Conservation (phyloP, 257 asterid species). For the Marsdenia floribunda region DNA sequence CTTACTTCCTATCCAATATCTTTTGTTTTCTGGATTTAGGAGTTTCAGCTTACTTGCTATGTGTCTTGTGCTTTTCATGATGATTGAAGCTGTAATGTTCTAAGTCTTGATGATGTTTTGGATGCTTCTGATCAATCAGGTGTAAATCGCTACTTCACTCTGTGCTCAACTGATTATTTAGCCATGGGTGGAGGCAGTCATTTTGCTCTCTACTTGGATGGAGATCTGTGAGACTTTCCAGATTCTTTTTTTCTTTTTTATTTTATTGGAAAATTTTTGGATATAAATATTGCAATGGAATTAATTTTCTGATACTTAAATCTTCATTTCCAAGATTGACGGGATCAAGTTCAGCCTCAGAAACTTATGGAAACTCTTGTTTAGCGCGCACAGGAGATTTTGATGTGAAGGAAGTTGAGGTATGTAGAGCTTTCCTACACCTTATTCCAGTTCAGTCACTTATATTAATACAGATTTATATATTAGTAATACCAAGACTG, state of each 20-base stretch:
- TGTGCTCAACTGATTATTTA: slow-evolving; percentile 69
- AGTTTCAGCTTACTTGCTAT: background rate
- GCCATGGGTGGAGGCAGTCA: slow-evolving; percentile 96
- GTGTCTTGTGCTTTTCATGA: background rate
- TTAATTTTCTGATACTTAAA: background rate
- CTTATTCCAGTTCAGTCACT: background rate
- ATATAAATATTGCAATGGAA: background rate
- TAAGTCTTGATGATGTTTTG: background rate
- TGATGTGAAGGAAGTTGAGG: slow-evolving; percentile 87
- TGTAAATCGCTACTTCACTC: slow-evolving; percentile 68
- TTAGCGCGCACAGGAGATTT: slow-evolving; percentile 61
- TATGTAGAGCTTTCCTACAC: slow-evolving; percentile 17
- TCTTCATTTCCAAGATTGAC: slow-evolving; percentile 30
- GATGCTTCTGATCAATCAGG: slow-evolving; percentile 38
- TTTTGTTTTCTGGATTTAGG: background rate
- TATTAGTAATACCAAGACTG: too few relatives aligned
- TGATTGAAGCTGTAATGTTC: background rate
- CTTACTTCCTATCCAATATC: background rate
- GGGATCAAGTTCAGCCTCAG: slow-evolving; percentile 88
- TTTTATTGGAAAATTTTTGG: too few relatives aligned
- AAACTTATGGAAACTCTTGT: slow-evolving; percentile 83
- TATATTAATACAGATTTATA: background rate
- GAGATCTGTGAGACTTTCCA: slow-evolving; percentile 60
- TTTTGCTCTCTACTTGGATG: slow-evolving; percentile 88
- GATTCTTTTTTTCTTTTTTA: too few relatives aligned